phyloP scores from a whole-genome alignment of 2,329 filamentous ascomycete species.

The Annulohypoxylon truncatum region DNA sequence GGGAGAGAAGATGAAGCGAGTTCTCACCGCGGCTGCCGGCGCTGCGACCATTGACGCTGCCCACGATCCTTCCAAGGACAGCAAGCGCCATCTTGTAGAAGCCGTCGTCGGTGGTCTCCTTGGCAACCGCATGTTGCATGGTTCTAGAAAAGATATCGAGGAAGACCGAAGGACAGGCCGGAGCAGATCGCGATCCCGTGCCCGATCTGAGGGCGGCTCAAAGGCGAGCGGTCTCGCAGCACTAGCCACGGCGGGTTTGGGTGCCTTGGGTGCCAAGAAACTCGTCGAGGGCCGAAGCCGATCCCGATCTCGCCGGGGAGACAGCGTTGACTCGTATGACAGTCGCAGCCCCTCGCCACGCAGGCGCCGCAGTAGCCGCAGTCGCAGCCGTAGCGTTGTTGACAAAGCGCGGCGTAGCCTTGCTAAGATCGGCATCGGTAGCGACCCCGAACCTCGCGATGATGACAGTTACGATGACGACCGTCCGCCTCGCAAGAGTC shows the following conservation, averaged over 20 bases:
- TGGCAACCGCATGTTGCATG: conserved; percentile 87
- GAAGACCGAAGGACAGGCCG: conserved; percentile 69
- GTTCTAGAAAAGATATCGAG: conserved; percentile 74
- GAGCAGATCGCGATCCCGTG: conserved; percentile 76
- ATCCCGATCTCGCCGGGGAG: conserved; percentile 66
- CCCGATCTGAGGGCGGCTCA: conserved; percentile 65
- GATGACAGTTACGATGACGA: conserved; percentile 58
- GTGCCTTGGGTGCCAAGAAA: conserved; percentile 72
- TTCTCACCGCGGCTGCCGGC: conserved; percentile 86
- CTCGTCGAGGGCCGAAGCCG: conserved; percentile 60
- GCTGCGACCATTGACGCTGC: conserved; percentile 88
- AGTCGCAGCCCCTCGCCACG: conserved; percentile 57
- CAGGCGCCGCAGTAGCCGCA: conserved; percentile 52
- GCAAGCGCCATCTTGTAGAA: conserved; percentile 86
- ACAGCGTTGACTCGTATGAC: conserved; percentile 59
- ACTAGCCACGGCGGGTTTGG: conserved; percentile 71
- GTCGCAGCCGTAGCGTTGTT: conserved; percentile 74
- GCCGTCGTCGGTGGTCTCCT: conserved; percentile 90
- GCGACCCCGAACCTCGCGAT: conserved; percentile 56
- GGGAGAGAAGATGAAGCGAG: conserved; percentile 89
- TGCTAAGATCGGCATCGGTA: conserved; percentile 71
- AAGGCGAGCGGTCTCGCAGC: conserved; percentile 68
- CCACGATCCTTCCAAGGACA: conserved; percentile 75
- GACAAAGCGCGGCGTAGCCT: conserved; percentile 70
- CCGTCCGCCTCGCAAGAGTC: conserved; percentile 53